Conservation (phyloP, 73 alveolate genomes). For the Paramecium sexaurelia region DNA sequence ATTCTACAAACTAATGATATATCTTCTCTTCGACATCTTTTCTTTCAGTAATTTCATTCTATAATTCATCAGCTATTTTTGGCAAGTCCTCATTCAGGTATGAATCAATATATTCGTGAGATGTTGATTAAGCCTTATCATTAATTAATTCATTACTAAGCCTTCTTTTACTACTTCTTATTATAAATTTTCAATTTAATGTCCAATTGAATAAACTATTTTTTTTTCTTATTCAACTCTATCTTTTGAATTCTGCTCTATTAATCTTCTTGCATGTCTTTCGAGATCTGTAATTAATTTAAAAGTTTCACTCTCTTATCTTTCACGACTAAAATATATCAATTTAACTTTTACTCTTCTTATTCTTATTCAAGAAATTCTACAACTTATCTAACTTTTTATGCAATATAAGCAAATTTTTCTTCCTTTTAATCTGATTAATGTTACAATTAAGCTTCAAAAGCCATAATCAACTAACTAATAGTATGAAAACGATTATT, state of each 20-base stretch:
- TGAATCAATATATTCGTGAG: constrained; percentile 68
- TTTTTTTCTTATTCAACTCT: constrained; percentile 67
- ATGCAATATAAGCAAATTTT: constrained; percentile 30
- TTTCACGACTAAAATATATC: constrained; percentile 19
- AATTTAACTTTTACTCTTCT: background rate
- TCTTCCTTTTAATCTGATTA: constrained; percentile 32
- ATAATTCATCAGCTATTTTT: constrained; percentile 61
- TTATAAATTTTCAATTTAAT: constrained; percentile 43
- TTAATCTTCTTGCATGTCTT: constrained; percentile 65
- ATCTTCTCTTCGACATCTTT: constrained; percentile 68
- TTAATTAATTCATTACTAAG: background rate
- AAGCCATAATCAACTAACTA: constrained; percentile 52
- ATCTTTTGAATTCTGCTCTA: constrained; percentile 61
- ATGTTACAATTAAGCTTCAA: constrained; percentile 42
- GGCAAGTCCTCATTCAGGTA: constrained; percentile 68
- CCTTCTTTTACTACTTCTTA: constrained; percentile 53
- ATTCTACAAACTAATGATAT: constrained; percentile 57
- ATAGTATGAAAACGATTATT: constrained; percentile 44
- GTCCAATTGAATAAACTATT: constrained; percentile 59
- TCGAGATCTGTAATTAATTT: constrained; percentile 57
- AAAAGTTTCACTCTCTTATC: constrained; percentile 50
- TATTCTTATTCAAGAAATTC: constrained; percentile 47
- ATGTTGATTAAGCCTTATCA: constrained; percentile 55
- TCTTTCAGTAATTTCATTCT: constrained; percentile 62
- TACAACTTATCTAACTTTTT: background rate